These are phyloP conservation scores for Castanea crenata DNA, from an alignment of 306 rosid genomes.

Conservation along the genomic window DNA sequence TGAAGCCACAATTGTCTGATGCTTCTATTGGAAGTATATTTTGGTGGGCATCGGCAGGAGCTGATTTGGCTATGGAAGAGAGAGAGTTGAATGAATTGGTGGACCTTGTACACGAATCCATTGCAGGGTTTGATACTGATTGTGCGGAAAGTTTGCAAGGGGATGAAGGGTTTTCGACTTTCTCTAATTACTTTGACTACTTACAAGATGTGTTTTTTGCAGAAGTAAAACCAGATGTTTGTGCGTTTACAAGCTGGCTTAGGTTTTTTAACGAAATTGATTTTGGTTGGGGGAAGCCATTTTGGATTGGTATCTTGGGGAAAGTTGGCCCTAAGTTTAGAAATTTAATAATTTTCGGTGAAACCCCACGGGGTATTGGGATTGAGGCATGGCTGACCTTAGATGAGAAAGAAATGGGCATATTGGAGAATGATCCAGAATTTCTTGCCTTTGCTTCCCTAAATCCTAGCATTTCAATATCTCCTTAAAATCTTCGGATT, in stretches of 20 bases:
- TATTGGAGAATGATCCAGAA: too few relatives aligned
- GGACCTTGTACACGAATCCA: not conserved
- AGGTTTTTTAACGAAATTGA: conserved; percentile 35
- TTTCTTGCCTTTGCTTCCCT: too few relatives aligned
- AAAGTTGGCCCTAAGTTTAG: too few relatives aligned
- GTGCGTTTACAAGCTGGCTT: conserved; percentile 43
- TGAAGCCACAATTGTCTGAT: not conserved
- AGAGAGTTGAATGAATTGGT: conserved; percentile 11
- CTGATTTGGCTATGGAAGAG: not conserved
- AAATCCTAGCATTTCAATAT: too few relatives aligned
- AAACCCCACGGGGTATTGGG: conserved; percentile 25
- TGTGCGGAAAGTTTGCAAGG: conserved; percentile 17
- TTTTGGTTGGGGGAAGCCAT: conserved; percentile 57
- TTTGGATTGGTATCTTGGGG: conserved; percentile 13
- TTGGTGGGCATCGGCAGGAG: conserved; percentile 10
- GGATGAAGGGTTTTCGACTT: conserved; percentile 28
- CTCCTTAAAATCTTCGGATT: too few relatives aligned
- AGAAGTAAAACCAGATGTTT: conserved; percentile 7
- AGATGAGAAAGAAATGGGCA: conserved; percentile 24
- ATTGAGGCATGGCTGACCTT: conserved; percentile 56
- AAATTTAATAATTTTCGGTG: conserved; percentile 18
- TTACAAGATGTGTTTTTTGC: conserved; percentile 14
- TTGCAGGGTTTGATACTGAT: not conserved
- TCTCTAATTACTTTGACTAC: conserved; percentile 33
- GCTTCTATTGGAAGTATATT: too few relatives aligned